Evolutionary conservation across 2,329 filamentous ascomycete species (phyloP), one percentile per base, ranked within the genome.

Genomic region (Beauveria pseudobassiana): DNA sequence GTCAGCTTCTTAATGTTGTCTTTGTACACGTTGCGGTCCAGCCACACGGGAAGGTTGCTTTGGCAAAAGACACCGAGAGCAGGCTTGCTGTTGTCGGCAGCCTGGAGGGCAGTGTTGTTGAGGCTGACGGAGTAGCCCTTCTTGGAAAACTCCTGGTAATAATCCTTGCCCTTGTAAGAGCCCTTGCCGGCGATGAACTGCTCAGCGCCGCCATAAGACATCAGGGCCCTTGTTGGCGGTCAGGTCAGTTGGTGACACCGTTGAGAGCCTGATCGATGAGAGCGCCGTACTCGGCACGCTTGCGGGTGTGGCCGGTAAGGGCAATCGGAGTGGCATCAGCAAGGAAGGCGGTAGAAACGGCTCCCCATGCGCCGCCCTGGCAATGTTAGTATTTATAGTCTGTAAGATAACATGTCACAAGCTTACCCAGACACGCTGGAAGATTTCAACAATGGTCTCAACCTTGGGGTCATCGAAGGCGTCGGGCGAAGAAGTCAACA

Each of bases 381-480:
- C 5, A 4, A 16, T 16, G 42, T 71, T 61, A 70, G 64, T 30
- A 50, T 16, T 40, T 14, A 5, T 26, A 3, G 5, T 22, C 5
- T 26, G 2, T 5, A 14, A 5, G 18, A 18, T 18, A 24, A 22
- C 5, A 3, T 5, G 2, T 12, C 9, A 48, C 40, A 10, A 77
- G 66, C 85, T 79, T 63, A 85, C 82, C 74, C 82, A 85, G 59
- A 91, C 79, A 62, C 91, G 87, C 67, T 83, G 81, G 75, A 93
- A 87, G 62, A 95, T 80, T 74, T 92, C 89, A 24, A 88, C 86
- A 70, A 96, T 90, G 16, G 87, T 91, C 78, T 95, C 91, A 24
- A 96, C 84, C 77, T 93, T 95, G 59, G 91, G 91, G 70, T 96
- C 91, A 70, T 96, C 91, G 65, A 91, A 91, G 3, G 82, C 76